A percentile compares a stretch with the other conserved stretches of the same genome.
phyloP scores from a whole-genome alignment of 352 stramenopile genomes.

The Phytophthora capsici region DNA sequence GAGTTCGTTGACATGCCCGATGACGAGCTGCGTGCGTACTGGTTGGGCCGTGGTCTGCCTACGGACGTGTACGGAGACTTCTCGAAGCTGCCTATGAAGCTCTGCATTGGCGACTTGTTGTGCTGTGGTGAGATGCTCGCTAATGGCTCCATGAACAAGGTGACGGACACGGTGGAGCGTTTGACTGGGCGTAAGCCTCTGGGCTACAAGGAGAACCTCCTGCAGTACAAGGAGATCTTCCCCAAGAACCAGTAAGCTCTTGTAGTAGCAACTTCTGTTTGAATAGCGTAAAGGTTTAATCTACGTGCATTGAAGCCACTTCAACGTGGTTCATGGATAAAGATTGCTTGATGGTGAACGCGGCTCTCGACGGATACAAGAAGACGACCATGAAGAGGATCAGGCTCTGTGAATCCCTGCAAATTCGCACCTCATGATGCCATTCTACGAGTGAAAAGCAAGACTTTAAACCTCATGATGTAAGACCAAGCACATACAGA shows the following conservation, averaged over 20 bases:
- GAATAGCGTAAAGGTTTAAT: slow-evolving; percentile 21
- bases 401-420: not conserved
- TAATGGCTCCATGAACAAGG: slow-evolving; percentile 25
- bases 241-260: slow-evolving; percentile 19
- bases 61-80: slow-evolving; percentile 27
- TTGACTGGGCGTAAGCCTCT: slow-evolving; percentile 26
- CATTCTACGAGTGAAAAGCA: not conserved
- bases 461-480: not conserved
- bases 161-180: slow-evolving; percentile 18
- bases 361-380: not conserved
- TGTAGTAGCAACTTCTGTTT: not conserved
- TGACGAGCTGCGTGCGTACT: slow-evolving; percentile 30
- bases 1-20: slow-evolving; percentile 40
- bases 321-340: slow-evolving; percentile 4
- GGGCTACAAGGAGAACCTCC: slow-evolving; percentile 18
- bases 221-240: slow-evolving; percentile 26
- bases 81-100: slow-evolving; percentile 28
- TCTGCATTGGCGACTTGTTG: slow-evolving; percentile 30
- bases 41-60: slow-evolving; percentile 18
- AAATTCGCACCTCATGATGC: not conserved
- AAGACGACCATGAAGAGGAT: not conserved
- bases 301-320: slow-evolving; percentile 11
- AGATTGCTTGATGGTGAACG: not conserved
- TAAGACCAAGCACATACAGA: not conserved
- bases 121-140: slow-evolving; percentile 29